Evolutionary conservation across 2,329 filamentous ascomycete species (phyloP).

Genomic region (Phaeosphaeria sp.): DNA sequence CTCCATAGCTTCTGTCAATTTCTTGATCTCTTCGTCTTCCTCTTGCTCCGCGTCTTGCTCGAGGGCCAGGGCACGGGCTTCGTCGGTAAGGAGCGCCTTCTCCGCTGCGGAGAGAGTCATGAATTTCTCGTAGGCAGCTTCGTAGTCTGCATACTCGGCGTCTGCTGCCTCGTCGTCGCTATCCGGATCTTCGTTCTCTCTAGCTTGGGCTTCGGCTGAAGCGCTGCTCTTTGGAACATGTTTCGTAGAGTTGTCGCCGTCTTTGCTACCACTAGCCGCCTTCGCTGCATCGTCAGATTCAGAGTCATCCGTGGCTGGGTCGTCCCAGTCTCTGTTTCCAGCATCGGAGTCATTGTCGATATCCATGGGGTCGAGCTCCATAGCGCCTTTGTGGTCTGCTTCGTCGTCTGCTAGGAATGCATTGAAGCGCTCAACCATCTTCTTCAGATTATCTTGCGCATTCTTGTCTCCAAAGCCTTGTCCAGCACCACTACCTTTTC

Average conservation of each 20-base stretch:
- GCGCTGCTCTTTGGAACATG: constrained; percentile 68
- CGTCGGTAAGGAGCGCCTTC: constrained; percentile 41
- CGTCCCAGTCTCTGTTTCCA: constrained; percentile 53
- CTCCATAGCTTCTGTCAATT: constrained; percentile 74
- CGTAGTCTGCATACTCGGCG: constrained; percentile 73
- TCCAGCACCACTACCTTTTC: constrained; percentile 42
- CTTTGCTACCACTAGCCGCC: neutral
- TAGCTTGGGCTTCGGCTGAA: constrained; percentile 53
- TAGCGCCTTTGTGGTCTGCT: constrained; percentile 80
- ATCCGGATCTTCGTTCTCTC: constrained; percentile 52
- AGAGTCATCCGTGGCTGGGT: constrained; percentile 44
- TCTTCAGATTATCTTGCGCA: constrained; percentile 78
- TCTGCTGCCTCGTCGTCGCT: constrained; percentile 70
- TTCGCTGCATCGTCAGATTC: constrained; percentile 47
- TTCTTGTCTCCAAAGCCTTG: constrained; percentile 67
- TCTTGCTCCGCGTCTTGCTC: constrained; percentile 51
- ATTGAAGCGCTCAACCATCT: constrained; percentile 94
- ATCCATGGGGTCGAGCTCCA: constrained; percentile 70
- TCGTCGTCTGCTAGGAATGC: constrained; percentile 86
- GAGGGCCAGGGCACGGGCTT: constrained; percentile 43
- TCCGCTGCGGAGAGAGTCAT: constrained; percentile 70
- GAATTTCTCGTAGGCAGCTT: constrained; percentile 82
- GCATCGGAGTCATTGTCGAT: constrained; percentile 63
- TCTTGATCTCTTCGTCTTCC: constrained; percentile 65
- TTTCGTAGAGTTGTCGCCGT: constrained; percentile 50